Evolutionary conservation across 345 rosid genomes (phyloP).

Genomic region (Eucalyptus polyanthemos): DNA sequence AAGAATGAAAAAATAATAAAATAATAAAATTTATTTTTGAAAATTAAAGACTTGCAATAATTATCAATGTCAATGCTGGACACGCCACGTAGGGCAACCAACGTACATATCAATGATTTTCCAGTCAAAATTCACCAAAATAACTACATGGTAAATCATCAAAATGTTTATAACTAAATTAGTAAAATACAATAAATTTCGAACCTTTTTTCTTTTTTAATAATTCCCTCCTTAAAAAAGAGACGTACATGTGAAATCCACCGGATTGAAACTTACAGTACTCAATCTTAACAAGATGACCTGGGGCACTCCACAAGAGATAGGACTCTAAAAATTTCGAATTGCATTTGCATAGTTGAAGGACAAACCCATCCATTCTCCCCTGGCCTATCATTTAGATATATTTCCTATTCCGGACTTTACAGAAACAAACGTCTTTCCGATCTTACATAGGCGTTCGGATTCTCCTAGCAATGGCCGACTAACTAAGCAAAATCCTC

Average conservation of each 20-base stretch:
- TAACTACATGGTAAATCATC: background rate
- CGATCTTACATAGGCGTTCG: background rate
- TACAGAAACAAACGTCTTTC: background rate
- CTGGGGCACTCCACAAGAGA: background rate
- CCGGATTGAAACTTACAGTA: background rate
- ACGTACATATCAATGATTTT: background rate
- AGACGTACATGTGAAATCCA: background rate
- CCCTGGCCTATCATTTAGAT: background rate
- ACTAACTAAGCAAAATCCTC: background rate
- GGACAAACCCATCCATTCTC: background rate
- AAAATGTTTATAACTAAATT: background rate
- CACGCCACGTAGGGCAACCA: rapidly evolving
- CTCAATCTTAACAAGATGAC: background rate
- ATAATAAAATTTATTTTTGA: background rate
- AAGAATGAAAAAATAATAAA: background rate
- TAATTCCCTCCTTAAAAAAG: background rate
- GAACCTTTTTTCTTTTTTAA: rapidly evolving
- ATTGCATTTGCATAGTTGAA: background rate
- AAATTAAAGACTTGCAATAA: background rate
- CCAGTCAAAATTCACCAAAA: rapidly evolving
- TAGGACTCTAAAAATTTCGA: background rate
- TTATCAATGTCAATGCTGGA: rapidly evolving
- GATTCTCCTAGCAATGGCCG: background rate
- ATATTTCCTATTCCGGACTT: background rate
- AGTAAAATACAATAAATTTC: background rate